phyloP scores from a whole-genome alignment of 108 stramenopile genomes.

The Nannochloropsis gaditana region DNA sequence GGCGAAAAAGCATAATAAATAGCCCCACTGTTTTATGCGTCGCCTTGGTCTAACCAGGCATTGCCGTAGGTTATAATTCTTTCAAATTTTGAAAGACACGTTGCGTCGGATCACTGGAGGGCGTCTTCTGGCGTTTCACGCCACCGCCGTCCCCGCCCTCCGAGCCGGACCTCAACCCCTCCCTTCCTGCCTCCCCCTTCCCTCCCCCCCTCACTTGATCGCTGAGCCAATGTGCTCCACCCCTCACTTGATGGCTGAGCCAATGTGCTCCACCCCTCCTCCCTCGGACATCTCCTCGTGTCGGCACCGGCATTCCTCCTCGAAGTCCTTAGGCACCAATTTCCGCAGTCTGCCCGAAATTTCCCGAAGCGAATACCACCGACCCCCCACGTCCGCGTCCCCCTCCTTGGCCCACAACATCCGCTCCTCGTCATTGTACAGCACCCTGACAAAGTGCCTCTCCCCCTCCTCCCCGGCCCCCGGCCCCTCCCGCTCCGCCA shows the following conservation, averaged over 20 bases:
- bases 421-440: constrained; percentile 10
- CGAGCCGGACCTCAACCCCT: not conserved
- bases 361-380: not conserved
- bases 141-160: not conserved
- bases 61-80: too few species aligned
- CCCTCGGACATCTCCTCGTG: constrained; percentile 10
- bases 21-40: too few species aligned
- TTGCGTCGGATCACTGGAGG: too few species aligned
- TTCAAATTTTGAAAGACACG: too few species aligned
- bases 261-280: constrained; percentile 18
- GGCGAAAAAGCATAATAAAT: too few species aligned
- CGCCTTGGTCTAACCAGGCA: too few species aligned
- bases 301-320: constrained; percentile 21
- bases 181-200: not conserved
- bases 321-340: constrained; percentile 21
- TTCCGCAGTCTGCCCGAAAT: not conserved
- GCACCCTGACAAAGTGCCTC: not conserved
- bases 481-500: not conserved
- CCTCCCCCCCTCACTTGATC: not conserved
- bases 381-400: not conserved
- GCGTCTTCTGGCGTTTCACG: too few species aligned
- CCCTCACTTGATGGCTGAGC: not conserved
- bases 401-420: not conserved
- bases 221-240: not conserved
- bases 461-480: not conserved